Evolutionary conservation across 768 basidiomycete species (phyloP).

Genomic region (Tulasnella sp.): DNA sequence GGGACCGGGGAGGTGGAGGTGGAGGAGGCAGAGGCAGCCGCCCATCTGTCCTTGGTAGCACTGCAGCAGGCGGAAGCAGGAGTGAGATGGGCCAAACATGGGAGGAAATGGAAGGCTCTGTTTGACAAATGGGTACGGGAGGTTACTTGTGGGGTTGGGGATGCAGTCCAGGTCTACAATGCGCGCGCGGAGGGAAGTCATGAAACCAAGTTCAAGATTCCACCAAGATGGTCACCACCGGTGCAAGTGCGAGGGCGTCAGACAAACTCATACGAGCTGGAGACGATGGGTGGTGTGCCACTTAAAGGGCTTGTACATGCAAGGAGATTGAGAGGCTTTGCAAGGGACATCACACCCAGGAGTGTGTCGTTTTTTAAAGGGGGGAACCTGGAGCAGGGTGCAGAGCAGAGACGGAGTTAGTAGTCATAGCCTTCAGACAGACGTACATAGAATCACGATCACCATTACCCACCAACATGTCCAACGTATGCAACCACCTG

Average conservation of each 20-base stretch:
- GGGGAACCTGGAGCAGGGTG: neutral
- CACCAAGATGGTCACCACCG: conserved; percentile 26
- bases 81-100: conserved; percentile 19
- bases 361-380: neutral
- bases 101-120: conserved; percentile 19
- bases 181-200: conserved; percentile 23
- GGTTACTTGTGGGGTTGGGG: conserved; percentile 21
- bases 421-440: neutral
- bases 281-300: neutral
- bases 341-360: neutral
- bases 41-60: conserved; percentile 24
- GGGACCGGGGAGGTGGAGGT: conserved; percentile 11
- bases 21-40: neutral
- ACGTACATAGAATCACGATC: neutral
- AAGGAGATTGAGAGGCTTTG: neutral
- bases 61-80: conserved; percentile 27
- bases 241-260: neutral
- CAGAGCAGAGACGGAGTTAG: neutral
- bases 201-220: conserved; percentile 22
- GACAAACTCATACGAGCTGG: neutral
- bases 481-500: too few relatives aligned
- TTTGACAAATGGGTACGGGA: conserved; percentile 24
- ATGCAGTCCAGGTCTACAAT: conserved; percentile 26
- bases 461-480: neutral
- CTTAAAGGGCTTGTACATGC: neutral